phyloP scores from a whole-genome alignment of 177 flowering plant genomes.

The Vitis hybrid region DNA sequence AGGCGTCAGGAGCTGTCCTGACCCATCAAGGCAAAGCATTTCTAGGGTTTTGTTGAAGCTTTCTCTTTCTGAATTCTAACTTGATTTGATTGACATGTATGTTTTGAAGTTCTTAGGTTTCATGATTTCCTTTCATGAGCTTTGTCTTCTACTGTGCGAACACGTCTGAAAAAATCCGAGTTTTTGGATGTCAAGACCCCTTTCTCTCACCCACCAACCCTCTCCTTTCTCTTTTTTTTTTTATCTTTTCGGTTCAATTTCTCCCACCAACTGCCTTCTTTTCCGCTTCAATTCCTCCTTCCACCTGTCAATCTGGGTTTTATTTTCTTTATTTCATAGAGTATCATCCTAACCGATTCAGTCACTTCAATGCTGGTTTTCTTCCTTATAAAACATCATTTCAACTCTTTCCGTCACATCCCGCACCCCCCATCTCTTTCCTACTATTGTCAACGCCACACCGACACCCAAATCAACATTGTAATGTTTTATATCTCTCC shows the following conservation, averaged over 20 bases:
- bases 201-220: too few species aligned
- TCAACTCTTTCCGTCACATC: slow-evolving; percentile 1
- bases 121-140: slow-evolving; percentile 16
- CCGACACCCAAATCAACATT: too few species aligned
- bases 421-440: slow-evolving; percentile 12
- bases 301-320: slow-evolving; percentile 23
- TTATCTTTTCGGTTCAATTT: background rate
- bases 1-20: slow-evolving; percentile 18
- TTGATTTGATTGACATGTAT: slow-evolving; percentile 49
- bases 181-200: too few species aligned
- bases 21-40: slow-evolving; percentile 11
- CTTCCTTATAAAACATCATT: slow-evolving; percentile 20
- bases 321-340: background rate
- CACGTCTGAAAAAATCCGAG: slow-evolving; percentile 6
- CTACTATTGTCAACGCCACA: background rate
- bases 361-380: slow-evolving; percentile 31
- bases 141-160: slow-evolving; percentile 37
- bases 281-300: background rate
- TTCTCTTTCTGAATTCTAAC: background rate
- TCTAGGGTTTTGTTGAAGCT: background rate
- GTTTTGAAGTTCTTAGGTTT: slow-evolving; percentile 13
- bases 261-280: background rate
- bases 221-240: background rate
- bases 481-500: background rate
- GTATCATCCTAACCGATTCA: slow-evolving; percentile 31